A percentile compares a stretch with the other conserved stretches of the same genome.
Conservation (phyloP, 495 filamentous ascomycete genomes). For the Annulohypoxylon nitens region DNA sequence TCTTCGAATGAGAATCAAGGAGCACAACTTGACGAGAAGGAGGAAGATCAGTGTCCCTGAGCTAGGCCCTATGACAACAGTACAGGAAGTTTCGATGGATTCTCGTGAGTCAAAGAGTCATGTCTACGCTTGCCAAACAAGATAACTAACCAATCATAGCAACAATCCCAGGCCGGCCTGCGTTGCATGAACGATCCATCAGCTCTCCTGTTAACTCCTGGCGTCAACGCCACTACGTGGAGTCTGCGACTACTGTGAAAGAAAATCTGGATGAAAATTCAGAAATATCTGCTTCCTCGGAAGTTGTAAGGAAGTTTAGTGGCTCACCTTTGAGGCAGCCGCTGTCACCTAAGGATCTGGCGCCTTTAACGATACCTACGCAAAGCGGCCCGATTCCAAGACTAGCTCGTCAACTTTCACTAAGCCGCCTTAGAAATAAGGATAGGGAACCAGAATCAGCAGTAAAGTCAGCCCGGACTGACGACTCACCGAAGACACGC, state of each 20-base stretch:
- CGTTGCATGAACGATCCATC: slow-evolving; percentile 75
- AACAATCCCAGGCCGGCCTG: slow-evolving; percentile 77
- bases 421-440: slow-evolving; percentile 56
- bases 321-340: slow-evolving; percentile 54
- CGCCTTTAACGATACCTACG: slow-evolving; percentile 65
- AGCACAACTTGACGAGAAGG: slow-evolving; percentile 65
- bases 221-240: slow-evolving; percentile 60
- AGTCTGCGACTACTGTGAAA: slow-evolving; percentile 52
- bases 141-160: slow-evolving; percentile 63
- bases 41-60: slow-evolving; percentile 75
- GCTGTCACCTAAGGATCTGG: slow-evolving; percentile 63
- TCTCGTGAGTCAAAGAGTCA: slow-evolving; percentile 71
- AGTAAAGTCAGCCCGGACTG: slow-evolving; percentile 52
- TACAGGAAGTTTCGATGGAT: slow-evolving; percentile 76
- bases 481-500: slow-evolving; percentile 61
- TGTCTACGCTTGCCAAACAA: neutral
- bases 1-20: slow-evolving; percentile 64
- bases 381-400: slow-evolving; percentile 53
- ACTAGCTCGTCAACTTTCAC: slow-evolving; percentile 55
- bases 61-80: slow-evolving; percentile 74
- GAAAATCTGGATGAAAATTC: slow-evolving; percentile 47
- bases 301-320: slow-evolving; percentile 28
- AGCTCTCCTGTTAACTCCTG: slow-evolving; percentile 70
- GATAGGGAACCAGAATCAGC: slow-evolving; percentile 53
- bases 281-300: slow-evolving; percentile 34